These are phyloP conservation scores for Cornus kousa DNA, from an alignment of 148 eudicot species.

Conservation along the genomic window DNA sequence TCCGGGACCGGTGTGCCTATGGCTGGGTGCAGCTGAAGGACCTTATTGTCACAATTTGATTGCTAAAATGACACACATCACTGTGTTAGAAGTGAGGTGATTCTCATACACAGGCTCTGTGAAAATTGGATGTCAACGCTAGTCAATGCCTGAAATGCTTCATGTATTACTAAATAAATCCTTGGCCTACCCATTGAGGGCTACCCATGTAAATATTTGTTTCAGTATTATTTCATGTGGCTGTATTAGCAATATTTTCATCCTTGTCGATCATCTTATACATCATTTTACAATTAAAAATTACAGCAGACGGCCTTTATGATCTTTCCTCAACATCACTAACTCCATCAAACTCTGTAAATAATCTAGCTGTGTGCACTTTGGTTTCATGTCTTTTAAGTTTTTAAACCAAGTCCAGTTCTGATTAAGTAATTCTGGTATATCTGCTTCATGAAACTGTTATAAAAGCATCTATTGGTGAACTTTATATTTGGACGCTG, in stretches of 20 bases:
- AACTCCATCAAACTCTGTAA: no score
- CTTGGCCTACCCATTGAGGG: neutral
- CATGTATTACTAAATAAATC: neutral
- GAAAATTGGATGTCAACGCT: neutral
- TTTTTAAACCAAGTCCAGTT: no score
- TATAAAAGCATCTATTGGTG: no score
- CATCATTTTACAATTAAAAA: no score
- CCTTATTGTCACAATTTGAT: constrained; percentile 45
- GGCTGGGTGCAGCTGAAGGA: constrained; percentile 90
- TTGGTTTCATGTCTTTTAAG: no score
- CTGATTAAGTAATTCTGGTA: no score
- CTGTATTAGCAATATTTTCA: neutral
- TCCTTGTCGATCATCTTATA: no score
- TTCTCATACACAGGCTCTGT: neutral
- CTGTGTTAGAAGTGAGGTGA: neutral
- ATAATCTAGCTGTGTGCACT: no score
- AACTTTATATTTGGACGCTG: no score
- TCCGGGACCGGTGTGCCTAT: constrained; percentile 82
- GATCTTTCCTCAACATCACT: no score
- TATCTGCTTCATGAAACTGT: no score
- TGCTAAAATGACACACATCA: neutral
- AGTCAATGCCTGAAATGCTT: neutral
- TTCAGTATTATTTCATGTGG: neutral
- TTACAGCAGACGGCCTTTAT: no score
- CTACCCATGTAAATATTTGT: neutral